Conservation (phyloP, 495 filamentous ascomycete genomes). For the Choiromyces venosus region DNA sequence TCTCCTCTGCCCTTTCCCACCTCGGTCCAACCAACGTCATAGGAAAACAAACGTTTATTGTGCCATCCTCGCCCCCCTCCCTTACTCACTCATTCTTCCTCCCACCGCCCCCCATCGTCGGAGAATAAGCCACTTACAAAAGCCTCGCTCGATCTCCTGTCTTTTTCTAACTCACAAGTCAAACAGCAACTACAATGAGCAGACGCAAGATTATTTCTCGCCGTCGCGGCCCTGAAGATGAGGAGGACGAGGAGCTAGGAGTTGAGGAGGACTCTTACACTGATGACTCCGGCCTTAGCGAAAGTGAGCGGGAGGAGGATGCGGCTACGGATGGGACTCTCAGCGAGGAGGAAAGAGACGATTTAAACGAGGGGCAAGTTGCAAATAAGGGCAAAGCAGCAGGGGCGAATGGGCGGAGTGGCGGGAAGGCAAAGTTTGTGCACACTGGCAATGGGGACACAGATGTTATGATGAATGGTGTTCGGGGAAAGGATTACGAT, state of each 20-base stretch:
- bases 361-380: constrained; percentile 22
- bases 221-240: constrained; percentile 25
- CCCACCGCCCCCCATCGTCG: background rate
- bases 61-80: background rate
- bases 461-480: constrained; percentile 79
- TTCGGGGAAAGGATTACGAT: constrained; percentile 59
- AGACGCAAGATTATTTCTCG: constrained; percentile 35
- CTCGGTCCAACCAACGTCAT: background rate
- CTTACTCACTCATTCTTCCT: constrained; percentile 3
- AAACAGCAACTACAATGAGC: constrained; percentile 12
- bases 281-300: constrained; percentile 37
- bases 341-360: constrained; percentile 36
- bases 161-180: background rate
- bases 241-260: constrained; percentile 33
- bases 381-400: constrained; percentile 14
- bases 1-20: background rate
- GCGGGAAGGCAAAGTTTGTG: constrained; percentile 21
- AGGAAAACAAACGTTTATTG: background rate
- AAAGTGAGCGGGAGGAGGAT: constrained; percentile 25
- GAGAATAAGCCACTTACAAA: background rate
- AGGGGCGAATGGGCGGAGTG: constrained; percentile 16
- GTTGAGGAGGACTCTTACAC: constrained; percentile 35
- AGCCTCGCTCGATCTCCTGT: background rate
- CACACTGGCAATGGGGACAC: constrained; percentile 53
- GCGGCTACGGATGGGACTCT: constrained; percentile 28